Conservation (phyloP, 352 stramenopile species). For the Globisporangium nodosum region DNA sequence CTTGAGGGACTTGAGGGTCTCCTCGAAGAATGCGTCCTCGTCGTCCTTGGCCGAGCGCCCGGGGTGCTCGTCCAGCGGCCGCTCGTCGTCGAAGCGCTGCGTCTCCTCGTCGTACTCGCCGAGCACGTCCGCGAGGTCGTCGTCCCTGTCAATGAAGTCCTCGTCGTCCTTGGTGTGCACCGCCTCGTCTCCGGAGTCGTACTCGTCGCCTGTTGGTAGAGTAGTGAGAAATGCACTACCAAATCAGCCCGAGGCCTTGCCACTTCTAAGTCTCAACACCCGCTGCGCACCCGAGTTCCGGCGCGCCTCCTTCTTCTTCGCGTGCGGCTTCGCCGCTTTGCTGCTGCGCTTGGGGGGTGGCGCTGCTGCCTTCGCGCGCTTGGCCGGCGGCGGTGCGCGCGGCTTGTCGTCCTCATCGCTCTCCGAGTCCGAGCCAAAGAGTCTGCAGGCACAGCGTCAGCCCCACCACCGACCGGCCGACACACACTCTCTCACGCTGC, state of each 20-base stretch:
- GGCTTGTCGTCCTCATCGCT: constrained; percentile 70
- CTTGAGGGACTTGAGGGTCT: constrained; percentile 83
- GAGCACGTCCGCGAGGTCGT: constrained; percentile 79
- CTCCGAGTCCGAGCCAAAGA: constrained; percentile 87
- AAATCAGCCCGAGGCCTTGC: background rate
- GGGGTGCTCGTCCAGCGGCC: constrained; percentile 44
- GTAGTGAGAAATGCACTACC: background rate
- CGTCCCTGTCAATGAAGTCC: constrained; percentile 85
- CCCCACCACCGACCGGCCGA: background rate
- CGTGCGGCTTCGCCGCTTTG: constrained; percentile 8
- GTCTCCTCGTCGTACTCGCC: constrained; percentile 74
- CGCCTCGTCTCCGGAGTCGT: constrained; percentile 80
- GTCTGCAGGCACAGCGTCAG: constrained; percentile 16
- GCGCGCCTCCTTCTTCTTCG: constrained; percentile 6
- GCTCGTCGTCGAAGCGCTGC: constrained; percentile 79
- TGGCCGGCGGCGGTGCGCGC: constrained; percentile 36
- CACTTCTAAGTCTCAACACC: background rate
- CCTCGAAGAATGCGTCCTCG: constrained; percentile 71
- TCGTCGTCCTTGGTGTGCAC: constrained; percentile 75
- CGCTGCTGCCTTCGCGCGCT: constrained; percentile 35
- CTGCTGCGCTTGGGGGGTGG: constrained; percentile 6
- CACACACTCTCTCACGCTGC: background rate
- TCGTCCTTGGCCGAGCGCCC: constrained; percentile 22
- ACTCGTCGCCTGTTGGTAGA: constrained; percentile 47
- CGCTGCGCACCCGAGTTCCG: constrained; percentile 15